Evolutionary conservation across 2,329 filamentous ascomycete species (phyloP), one percentile per base, ranked within the genome.

Genomic region (Aureobasidium uvarum): DNA sequence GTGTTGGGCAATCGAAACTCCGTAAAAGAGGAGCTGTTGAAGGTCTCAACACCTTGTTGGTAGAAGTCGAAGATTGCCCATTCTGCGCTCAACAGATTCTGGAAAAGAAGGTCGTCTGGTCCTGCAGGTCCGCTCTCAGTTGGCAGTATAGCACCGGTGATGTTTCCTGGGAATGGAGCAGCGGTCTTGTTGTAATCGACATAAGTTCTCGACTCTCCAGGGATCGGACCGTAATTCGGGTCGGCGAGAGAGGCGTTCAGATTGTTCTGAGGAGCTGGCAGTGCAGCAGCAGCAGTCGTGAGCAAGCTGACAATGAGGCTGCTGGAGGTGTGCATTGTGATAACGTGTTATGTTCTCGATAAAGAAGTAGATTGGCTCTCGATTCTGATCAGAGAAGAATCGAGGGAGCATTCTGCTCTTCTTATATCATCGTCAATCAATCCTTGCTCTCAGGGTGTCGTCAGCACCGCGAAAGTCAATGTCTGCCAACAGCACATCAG

Each of bases 11-110:
- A 70, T 7, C 76, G 76, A 13, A 74, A 56, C 1, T 69, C 65
- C 0, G 71, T 74, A 67, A 81, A 80, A 11, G 70, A 67, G 1
- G 72, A 68, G 16, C 65, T 52, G 46, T 77, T 78, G 73, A 48
- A 80, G 1, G 66, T 66, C 62, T 80, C 78, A 0, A 81, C 76
- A 10, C 71, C 76, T 66, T 76, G 72, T 65, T 81, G 74, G 70
- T 81, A 81, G 70, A 81, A 81, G 45, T 69, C 70, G 70, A 75
- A 81, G 68, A 81, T 79, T 25, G 75, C 70, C 79, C 79, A 81
- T 70, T 81, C 79, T 18, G 79, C 79, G 28, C 72, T 70, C 1
- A 80, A 73, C 2, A 81, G 73, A 66, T 81, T 81, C 69, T 81
- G 79, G 70, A 76, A 81, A 14, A 81, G 74, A 11, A 75, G 66